Conservation (phyloP, 306 rosid genomes). For the Malus sylvestris region DNA sequence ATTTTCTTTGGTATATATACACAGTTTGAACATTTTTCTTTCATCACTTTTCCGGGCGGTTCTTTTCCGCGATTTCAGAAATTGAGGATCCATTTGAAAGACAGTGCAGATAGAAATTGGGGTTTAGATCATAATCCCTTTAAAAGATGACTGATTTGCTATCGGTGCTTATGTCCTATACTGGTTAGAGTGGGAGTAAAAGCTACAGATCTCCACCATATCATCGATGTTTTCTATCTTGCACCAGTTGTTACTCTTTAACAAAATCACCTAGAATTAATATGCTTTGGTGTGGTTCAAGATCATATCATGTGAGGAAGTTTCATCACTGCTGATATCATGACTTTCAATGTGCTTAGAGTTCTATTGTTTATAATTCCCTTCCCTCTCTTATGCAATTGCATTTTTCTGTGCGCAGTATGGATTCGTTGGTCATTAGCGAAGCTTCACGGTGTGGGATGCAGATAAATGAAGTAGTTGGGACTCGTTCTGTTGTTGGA, state of each 20-base stretch:
- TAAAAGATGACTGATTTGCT: too few relatives aligned
- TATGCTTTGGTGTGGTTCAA: neutral
- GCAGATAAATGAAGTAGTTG: slow-evolving; percentile 67
- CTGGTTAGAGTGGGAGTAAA: neutral
- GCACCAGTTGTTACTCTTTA: neutral
- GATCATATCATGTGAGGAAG: neutral
- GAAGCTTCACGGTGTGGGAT: slow-evolving; percentile 56
- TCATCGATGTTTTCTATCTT: neutral
- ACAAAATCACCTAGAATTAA: neutral
- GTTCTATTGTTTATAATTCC: neutral
- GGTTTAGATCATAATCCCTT: neutral
- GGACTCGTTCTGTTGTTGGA: slow-evolving; percentile 45
- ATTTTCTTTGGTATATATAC: neutral
- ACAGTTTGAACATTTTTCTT: neutral
- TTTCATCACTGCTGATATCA: neutral
- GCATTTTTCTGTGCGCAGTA: slow-evolving; percentile 33
- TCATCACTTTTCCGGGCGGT: neutral
- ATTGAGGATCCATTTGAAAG: neutral
- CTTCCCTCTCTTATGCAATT: neutral
- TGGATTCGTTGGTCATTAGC: slow-evolving; percentile 55
- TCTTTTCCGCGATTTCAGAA: too few relatives aligned
- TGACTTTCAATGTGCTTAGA: neutral
- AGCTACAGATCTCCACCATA: neutral
- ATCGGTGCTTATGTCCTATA: too few relatives aligned
- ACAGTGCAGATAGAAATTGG: neutral